Evolutionary conservation across 2,329 filamentous ascomycete species (phyloP), one percentile per base, ranked within the genome.

Genomic region (Xylariaceae sp.): DNA sequence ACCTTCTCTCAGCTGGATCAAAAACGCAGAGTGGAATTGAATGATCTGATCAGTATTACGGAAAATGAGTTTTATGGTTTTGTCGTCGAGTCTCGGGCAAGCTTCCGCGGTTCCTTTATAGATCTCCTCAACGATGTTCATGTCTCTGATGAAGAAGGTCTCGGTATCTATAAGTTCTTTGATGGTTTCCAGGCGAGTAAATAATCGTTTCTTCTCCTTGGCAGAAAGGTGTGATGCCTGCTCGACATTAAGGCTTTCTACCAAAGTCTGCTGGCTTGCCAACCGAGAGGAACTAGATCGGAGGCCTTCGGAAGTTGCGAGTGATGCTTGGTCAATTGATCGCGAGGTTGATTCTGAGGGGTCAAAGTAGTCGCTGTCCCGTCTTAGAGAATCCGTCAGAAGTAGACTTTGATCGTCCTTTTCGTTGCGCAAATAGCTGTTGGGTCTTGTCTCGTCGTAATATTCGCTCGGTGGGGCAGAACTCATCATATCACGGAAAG

Each of bases 41-140:
- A 96, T 91, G 53, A 99, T 88, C 67, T 96, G 90, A 67, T 95
- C 90, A 3, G 90, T 93, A 69, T 99, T 99, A 61, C 92, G 89
- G 73, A 99, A 99, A 14, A 99, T 86, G 11, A 90, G 82, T 71
- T 93, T 96, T 67, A 96, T 88, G 61, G 96, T 96, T 62, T 94
- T 90, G 37, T 85, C 79, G 39, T 90, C 91, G 24, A 97, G 83
- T 62, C 92, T 86, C 7, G 91, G 86, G 53, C 90, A 92, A 9
- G 90, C 89, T 65, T 90, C 87, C 1, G 92, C 91, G 0, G 95
- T 98, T 39, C 91, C 92, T 74, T 96, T 96, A 80, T 98, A 99
- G 52, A 99, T 98, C 70, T 98, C 93, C 69, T 96, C 92, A 2
- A 96, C 89, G 50, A 99, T 94, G 72, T 93, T 96, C 91, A 99